Percentiles rank a stretch among this genome's conserved stretches.
Evolutionary conservation across 2,329 filamentous ascomycete genomes (phyloP).

Genomic region (Pestalotiopsis sp.): DNA sequence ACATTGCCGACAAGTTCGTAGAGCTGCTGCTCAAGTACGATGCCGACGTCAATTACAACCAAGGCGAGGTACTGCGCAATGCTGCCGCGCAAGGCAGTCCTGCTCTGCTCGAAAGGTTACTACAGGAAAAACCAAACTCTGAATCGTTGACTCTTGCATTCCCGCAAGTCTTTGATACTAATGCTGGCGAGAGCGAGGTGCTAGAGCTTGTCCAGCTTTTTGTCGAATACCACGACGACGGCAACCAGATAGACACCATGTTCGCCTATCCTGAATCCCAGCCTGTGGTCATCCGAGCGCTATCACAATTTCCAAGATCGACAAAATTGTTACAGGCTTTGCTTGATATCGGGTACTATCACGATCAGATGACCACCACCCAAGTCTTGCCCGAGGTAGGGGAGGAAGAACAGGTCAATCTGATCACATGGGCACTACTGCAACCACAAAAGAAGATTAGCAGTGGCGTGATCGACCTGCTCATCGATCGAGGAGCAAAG

Average conservation of each 20-base stretch:
- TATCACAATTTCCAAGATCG: slow-evolving; percentile 58
- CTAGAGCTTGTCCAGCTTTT: slow-evolving; percentile 56
- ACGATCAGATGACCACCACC: slow-evolving; percentile 53
- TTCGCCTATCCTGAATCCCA: slow-evolving; percentile 42
- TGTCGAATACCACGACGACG: slow-evolving; percentile 49
- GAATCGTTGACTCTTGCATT: slow-evolving; percentile 56
- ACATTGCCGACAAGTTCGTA: slow-evolving; percentile 49
- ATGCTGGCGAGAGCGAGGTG: slow-evolving; percentile 50
- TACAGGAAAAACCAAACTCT: slow-evolving; percentile 51
- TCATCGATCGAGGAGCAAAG: slow-evolving; percentile 58
- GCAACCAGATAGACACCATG: slow-evolving; percentile 54
- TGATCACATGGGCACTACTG: slow-evolving; percentile 63
- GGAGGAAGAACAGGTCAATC: slow-evolving; percentile 56
- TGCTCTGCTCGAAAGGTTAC: slow-evolving; percentile 51
- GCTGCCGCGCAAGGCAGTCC: slow-evolving; percentile 55
- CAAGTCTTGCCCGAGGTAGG: slow-evolving; percentile 47
- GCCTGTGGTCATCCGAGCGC: slow-evolving; percentile 54
- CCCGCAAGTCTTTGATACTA: slow-evolving; percentile 56
- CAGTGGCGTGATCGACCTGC: slow-evolving; percentile 56
- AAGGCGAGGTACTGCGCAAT: slow-evolving; percentile 56
- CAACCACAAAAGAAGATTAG: slow-evolving; percentile 67
- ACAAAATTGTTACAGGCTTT: slow-evolving; percentile 53
- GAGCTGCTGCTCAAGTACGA: slow-evolving; percentile 43
- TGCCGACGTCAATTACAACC: slow-evolving; percentile 51
- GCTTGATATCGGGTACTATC: slow-evolving; percentile 60